Conservation (phyloP, 2,329 filamentous ascomycete species). For the Xylaria arbuscula region DNA sequence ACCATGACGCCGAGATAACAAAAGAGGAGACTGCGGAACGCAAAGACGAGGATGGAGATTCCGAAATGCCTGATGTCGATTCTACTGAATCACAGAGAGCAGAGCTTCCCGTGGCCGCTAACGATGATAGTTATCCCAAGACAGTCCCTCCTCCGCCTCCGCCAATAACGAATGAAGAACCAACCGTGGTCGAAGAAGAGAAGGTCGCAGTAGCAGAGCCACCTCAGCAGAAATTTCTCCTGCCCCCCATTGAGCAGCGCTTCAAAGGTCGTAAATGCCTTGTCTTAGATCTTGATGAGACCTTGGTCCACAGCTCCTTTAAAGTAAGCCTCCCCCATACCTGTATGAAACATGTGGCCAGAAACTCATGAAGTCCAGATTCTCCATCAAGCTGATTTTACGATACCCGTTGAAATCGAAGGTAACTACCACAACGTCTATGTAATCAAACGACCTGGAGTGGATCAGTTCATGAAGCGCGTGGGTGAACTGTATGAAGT, state of each 20-base stretch:
- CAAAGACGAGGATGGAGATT: slow-evolving; percentile 68
- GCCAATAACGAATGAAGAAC: slow-evolving; percentile 51
- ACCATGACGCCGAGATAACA: slow-evolving; percentile 52
- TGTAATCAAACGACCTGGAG: slow-evolving; percentile 98
- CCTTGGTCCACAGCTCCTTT: slow-evolving; percentile 97
- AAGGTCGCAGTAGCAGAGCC: slow-evolving; percentile 59
- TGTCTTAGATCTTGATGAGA: slow-evolving; percentile 95
- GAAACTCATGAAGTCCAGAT: slow-evolving; percentile 68
- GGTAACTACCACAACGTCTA: slow-evolving; percentile 99
- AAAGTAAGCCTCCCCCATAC: slow-evolving; percentile 71
- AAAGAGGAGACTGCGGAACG: slow-evolving; percentile 51
- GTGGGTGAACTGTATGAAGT: slow-evolving; percentile 98
- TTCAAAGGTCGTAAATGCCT: slow-evolving; percentile 92
- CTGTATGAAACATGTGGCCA: background rate
- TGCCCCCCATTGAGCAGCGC: slow-evolving; percentile 84
- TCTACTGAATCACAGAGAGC: slow-evolving; percentile 57
- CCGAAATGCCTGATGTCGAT: slow-evolving; percentile 74
- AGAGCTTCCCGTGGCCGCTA: slow-evolving; percentile 54
- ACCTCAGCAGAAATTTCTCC: slow-evolving; percentile 72
- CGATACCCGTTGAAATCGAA: slow-evolving; percentile 98
- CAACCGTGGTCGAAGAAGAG: slow-evolving; percentile 53
- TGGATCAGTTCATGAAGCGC: slow-evolving; percentile 98
- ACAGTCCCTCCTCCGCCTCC: slow-evolving; percentile 61
- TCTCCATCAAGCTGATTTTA: slow-evolving; percentile 97
- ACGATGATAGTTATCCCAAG: slow-evolving; percentile 55